phyloP scores from a whole-genome alignment of 2,329 filamentous ascomycete genomes.

The Xylariaceae sp. region DNA sequence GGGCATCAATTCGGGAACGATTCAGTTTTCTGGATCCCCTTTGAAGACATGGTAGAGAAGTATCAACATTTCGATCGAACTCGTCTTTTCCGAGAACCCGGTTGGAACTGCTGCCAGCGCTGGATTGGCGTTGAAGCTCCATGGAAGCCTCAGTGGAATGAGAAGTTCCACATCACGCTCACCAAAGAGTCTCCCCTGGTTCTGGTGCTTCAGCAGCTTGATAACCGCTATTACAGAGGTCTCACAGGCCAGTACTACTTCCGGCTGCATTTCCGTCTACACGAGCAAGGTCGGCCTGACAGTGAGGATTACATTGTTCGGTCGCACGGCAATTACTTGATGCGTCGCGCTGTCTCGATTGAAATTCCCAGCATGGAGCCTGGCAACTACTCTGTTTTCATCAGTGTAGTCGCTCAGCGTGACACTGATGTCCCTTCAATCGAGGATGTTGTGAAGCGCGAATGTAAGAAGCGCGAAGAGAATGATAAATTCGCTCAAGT shows the following conservation, averaged over 20 bases:
- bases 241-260: conserved; percentile 56
- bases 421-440: conserved; percentile 41
- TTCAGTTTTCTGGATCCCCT: conserved; percentile 62
- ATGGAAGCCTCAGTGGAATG: conserved; percentile 59
- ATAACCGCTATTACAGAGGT: conserved; percentile 59
- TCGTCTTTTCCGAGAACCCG: conserved; percentile 53
- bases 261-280: conserved; percentile 48
- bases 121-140: conserved; percentile 61
- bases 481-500: conserved; percentile 58
- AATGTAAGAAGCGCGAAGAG: conserved; percentile 44
- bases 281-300: conserved; percentile 45
- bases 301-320: conserved; percentile 58
- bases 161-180: conserved; percentile 57
- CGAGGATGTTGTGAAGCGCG: conserved; percentile 53
- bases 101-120: conserved; percentile 55
- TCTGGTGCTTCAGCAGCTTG: conserved; percentile 58
- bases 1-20: conserved; percentile 58
- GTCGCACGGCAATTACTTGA: conserved; percentile 55
- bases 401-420: conserved; percentile 51
- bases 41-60: conserved; percentile 59
- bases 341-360: conserved; percentile 55
- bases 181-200: conserved; percentile 55
- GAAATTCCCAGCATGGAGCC: conserved; percentile 53
- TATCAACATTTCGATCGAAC: conserved; percentile 60
- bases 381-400: conserved; percentile 54